Base-by-base conservation (phyloP, 495 filamentous ascomycete genomes). In the Neurospora sp. region DNA sequence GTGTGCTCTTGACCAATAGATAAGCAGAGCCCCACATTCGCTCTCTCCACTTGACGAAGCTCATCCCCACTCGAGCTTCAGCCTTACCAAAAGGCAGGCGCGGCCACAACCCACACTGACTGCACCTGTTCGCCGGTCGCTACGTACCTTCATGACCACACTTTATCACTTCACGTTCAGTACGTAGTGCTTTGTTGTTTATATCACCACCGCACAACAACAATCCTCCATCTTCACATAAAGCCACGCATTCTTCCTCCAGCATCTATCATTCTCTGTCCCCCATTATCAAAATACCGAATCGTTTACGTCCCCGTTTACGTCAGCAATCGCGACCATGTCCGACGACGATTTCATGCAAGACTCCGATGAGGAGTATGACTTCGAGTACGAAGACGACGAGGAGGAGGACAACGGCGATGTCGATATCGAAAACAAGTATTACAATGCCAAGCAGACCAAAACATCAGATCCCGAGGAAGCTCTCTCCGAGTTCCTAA, bases 281-380 rank as follows among this genome's bases (percentile, higher is more conserved):
- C 5, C 54, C 54, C 54, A 37, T 66, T 18, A 35, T 66, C 31
- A 18, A 35, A 16, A 3, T 12, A 66, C 12, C 27, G 54, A 35
- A 31, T 35, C 14, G 12, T 66, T 35, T 9, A 66, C 54, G 54
- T 7, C 8, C 14, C 12, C 54, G 54, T 66, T 66, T 37, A 66
- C 23, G 27, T 37, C 31, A 66, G 23, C 27, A 14, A 62, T 14
- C 62, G 12, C 12, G 77, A 88, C 73, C 59, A 98, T 98, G 96
- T 97, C 94, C 59, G 96, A 99, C 87, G 96, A 98, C 87, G 85
- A 86, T 86, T 99, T 99, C 81, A 99, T 99, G 96, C 94, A 98
- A 82, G 96, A 97, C 81, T 98, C 95, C 1, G 96, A 93, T 70
- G 90, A 96, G 85, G 90, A 96, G 90, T 98, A 97, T 81, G 96